Percentiles rank a stretch among this genome's conserved stretches.
Conservation (phyloP, 345 rosid genomes). For the Populus pruinosa region DNA sequence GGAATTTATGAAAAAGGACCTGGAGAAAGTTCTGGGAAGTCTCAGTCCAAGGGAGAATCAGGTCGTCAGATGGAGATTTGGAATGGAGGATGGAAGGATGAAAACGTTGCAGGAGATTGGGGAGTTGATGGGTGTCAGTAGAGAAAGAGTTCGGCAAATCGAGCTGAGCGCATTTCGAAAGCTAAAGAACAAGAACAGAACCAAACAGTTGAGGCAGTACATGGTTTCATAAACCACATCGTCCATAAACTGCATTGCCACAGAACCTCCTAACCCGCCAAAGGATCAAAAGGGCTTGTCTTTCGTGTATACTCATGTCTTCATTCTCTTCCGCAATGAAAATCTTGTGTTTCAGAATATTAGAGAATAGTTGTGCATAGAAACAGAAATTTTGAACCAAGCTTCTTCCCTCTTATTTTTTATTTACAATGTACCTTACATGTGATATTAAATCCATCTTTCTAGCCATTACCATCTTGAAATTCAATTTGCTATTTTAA, state of each 20-base stretch:
- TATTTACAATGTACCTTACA: too few species aligned
- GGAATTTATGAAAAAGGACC: slow-evolving; percentile 77
- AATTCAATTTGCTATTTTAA: too few species aligned
- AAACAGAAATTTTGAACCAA: slow-evolving; percentile 19
- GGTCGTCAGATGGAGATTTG: slow-evolving; percentile 82
- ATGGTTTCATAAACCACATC: slow-evolving; percentile 29
- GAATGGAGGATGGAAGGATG: slow-evolving; percentile 84
- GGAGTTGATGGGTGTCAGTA: slow-evolving; percentile 72
- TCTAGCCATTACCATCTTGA: not conserved
- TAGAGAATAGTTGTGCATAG: slow-evolving; percentile 28
- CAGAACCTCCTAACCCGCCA: slow-evolving; percentile 7
- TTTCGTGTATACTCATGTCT: slow-evolving; percentile 10
- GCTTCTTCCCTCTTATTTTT: not conserved
- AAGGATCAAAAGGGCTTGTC: slow-evolving; percentile 8
- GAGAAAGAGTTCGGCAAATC: slow-evolving; percentile 91
- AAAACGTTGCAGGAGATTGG: slow-evolving; percentile 95
- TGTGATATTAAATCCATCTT: too few species aligned
- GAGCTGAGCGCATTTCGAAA: slow-evolving; percentile 77
- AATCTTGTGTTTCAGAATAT: not conserved
- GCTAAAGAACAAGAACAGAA: slow-evolving; percentile 79
- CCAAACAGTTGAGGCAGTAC: slow-evolving; percentile 71
- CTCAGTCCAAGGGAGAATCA: slow-evolving; percentile 71
- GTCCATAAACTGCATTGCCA: not conserved
- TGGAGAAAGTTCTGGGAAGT: slow-evolving; percentile 70
- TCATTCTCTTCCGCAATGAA: not conserved